Evolutionary conservation across 306 rosid species (phyloP).

Genomic region (Gastrolobium bilobum): DNA sequence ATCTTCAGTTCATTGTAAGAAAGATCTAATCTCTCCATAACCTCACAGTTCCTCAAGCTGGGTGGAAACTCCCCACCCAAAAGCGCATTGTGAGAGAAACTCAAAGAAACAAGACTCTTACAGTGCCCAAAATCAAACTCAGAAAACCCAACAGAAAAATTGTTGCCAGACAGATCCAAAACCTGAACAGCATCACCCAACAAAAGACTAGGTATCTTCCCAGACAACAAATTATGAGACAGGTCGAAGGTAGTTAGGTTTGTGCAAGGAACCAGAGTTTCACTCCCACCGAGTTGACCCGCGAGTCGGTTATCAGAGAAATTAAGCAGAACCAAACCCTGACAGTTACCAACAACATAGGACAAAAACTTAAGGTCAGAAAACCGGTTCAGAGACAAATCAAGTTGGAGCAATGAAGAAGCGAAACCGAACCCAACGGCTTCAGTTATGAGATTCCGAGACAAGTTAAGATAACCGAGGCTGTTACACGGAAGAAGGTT

Average conservation of each 20-base stretch:
- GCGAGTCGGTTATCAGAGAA: conserved; percentile 62
- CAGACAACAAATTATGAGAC: conserved; percentile 60
- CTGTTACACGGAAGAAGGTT: conserved; percentile 43
- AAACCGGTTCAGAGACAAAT: conserved; percentile 63
- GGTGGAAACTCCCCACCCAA: conserved; percentile 55
- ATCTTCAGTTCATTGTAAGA: conserved; percentile 57
- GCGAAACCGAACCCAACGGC: conserved; percentile 24
- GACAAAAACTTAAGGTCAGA: conserved; percentile 49
- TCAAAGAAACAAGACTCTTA: conserved; percentile 55
- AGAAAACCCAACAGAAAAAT: conserved; percentile 58
- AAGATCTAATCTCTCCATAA: conserved; percentile 64
- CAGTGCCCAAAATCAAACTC: conserved; percentile 59
- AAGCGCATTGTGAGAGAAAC: conserved; percentile 56
- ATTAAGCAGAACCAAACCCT: conserved; percentile 54
- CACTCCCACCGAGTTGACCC: conserved; percentile 50
- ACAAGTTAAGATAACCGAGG: conserved; percentile 60
- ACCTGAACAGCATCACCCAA: conserved; percentile 53
- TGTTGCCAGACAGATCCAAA: conserved; percentile 72
- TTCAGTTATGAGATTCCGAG: conserved; percentile 57
- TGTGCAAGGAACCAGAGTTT: conserved; percentile 41
- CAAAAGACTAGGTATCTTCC: conserved; percentile 55
- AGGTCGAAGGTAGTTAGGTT: conserved; percentile 60
- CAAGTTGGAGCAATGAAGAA: conserved; percentile 60
- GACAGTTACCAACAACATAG: conserved; percentile 48
- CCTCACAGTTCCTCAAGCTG: conserved; percentile 54